Base-by-base conservation (phyloP, 345 rosid species). In the Raphanus sativus region DNA sequence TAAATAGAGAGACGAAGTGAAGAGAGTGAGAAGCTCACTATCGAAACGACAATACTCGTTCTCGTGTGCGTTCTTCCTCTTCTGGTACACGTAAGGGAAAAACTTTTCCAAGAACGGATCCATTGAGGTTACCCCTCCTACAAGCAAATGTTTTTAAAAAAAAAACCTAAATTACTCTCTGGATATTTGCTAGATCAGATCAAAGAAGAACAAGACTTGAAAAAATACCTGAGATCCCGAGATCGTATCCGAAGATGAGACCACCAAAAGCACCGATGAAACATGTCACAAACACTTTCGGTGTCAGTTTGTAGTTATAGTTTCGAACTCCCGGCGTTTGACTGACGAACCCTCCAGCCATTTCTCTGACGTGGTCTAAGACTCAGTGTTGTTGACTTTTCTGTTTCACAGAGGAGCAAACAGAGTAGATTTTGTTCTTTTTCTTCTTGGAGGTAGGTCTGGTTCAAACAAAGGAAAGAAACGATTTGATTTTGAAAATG, bases 111-210 rank as follows among this genome's bases (percentile, higher is more conserved):
- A 68, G 68, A 90, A 92, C 3, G 87, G 76, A 25, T 86, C 88
- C 97, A 92, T 90, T 8, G 93, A 86, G 24, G 96, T 92, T 8
- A 92, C 97, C 13, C 97, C 93, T 48, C 93, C 97, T 86, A 58
- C 60, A 75, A 79, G 48, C 12, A 62, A 60, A 21, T 21, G 21
- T 21, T 21, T 21, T 21, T 16, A 45, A 34, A 9, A 34, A 34
- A 34, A 45, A 42, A 42, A 55, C 30, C 2, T 21, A 13, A 29
- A 33, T 62, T 58, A 15, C 24, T 33, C 26, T 10, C 67, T 8
- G 73, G 42, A 76, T 7, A 50, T 29, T 60, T 69, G 11, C 16
- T 48, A 7, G 15, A 61, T 29, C 33, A 32, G 12, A 40, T 40
- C 48, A 10, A 54, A 29, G 8, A 63, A 55, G 30, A 74, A 65